These are phyloP conservation scores for Pistacia vera DNA, from an alignment of 345 rosid species.

Conservation along the genomic window DNA sequence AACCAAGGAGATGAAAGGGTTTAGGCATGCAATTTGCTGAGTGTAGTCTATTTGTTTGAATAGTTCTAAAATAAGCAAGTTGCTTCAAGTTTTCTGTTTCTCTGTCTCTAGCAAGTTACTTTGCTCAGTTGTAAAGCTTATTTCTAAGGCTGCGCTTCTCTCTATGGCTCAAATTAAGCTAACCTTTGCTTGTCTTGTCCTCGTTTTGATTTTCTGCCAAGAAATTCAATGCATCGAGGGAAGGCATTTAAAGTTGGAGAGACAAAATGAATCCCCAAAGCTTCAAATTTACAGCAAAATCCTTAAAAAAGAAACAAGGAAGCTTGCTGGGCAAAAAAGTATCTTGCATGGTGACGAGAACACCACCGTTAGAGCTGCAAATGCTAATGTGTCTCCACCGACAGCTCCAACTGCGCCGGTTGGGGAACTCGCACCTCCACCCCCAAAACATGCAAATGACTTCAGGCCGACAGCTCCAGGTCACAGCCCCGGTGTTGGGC, in stretches of 20 bases:
- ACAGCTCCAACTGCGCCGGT: constrained; percentile 12
- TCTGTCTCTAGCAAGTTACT: constrained; percentile 3
- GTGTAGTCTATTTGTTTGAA: background rate
- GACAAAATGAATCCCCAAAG: background rate
- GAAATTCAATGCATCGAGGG: constrained; percentile 37
- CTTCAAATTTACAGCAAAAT: constrained; percentile 7
- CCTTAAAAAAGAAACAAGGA: constrained; percentile 12
- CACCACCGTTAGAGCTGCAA: background rate
- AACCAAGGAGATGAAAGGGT: background rate
- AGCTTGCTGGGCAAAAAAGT: background rate
- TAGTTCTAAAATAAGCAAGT: background rate
- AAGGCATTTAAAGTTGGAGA: constrained; percentile 34
- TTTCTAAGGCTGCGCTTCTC: background rate
- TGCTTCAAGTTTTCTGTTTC: background rate
- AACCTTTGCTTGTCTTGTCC: constrained; percentile 26
- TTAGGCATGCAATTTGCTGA: background rate
- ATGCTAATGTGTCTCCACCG: constrained; percentile 18
- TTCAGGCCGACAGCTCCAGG: constrained; percentile 72
- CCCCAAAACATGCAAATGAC: constrained; percentile 37
- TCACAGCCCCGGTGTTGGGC: constrained; percentile 69
- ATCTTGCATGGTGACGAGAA: constrained; percentile 5
- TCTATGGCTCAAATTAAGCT: constrained; percentile 50
- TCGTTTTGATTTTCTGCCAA: constrained; percentile 33
- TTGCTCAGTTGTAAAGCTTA: background rate
- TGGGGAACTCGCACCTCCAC: constrained; percentile 21